A percentile compares a stretch with the other conserved stretches of the same genome.
Evolutionary conservation across 2,329 filamentous ascomycete genomes (phyloP).

Genomic region (Zopfia rhizophila): DNA sequence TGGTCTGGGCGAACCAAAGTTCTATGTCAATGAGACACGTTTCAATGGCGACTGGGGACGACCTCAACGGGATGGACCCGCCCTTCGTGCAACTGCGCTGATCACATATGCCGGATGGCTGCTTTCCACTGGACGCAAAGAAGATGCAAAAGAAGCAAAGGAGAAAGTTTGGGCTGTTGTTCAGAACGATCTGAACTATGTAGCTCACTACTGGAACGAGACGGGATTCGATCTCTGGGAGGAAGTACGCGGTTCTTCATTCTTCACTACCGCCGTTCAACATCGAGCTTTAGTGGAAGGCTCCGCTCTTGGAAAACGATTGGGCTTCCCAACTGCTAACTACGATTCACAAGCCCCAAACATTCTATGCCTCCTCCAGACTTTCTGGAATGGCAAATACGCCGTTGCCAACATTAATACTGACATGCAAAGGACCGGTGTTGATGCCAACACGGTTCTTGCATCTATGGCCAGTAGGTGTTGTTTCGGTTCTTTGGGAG

Average conservation of each 20-base stretch:
- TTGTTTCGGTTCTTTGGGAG: not conserved
- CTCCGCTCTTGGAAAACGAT: conserved; percentile 67
- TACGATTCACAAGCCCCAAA: conserved; percentile 74
- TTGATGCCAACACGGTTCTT: conserved; percentile 75
- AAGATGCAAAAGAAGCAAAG: conserved; percentile 50
- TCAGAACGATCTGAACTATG: conserved; percentile 78
- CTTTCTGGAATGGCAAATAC: conserved; percentile 74
- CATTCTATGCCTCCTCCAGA: conserved; percentile 76
- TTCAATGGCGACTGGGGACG: conserved; percentile 78
- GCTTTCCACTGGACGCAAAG: conserved; percentile 62
- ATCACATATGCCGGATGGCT: conserved; percentile 78
- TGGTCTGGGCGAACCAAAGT: conserved; percentile 79
- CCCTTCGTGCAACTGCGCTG: conserved; percentile 77
- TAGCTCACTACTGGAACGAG: conserved; percentile 71
- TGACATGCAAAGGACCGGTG: conserved; percentile 68
- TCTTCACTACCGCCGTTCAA: conserved; percentile 77
- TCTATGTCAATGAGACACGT: conserved; percentile 68
- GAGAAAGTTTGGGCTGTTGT: conserved; percentile 76
- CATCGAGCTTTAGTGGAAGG: conserved; percentile 74
- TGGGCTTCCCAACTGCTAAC: conserved; percentile 66
- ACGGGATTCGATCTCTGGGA: conserved; percentile 82
- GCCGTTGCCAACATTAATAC: conserved; percentile 71
- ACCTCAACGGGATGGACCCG: conserved; percentile 81
- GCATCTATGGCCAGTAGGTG: conserved; percentile 52
- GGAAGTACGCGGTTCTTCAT: conserved; percentile 78